phyloP scores from a whole-genome alignment of 495 filamentous ascomycete genomes.

The Lophiotrema nucula region DNA sequence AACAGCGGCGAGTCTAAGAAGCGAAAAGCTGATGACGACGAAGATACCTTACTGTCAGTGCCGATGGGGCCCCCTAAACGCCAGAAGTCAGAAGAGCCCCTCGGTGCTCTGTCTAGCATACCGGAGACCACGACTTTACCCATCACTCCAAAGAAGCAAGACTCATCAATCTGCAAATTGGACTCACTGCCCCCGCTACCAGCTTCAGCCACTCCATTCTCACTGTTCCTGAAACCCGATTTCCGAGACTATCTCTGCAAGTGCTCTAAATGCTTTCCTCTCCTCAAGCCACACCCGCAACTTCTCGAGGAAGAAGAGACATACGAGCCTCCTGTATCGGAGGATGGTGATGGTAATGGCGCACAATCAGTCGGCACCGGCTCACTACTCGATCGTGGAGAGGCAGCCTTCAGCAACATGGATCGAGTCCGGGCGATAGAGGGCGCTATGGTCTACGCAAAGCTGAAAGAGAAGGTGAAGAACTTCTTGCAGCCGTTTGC shows the following conservation, averaged over 20 bases:
- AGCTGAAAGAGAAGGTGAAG: conserved; percentile 90
- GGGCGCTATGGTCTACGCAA: conserved; percentile 95
- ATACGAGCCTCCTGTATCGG: conserved; percentile 85
- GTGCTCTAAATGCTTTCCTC: conserved; percentile 74
- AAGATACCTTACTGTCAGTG: conserved; percentile 9
- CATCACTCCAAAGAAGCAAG: conserved; percentile 37
- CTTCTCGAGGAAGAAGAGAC: conserved; percentile 90
- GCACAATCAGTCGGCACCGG: conserved; percentile 62
- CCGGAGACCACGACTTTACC: conserved; percentile 23
- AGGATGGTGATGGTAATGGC: conserved; percentile 48
- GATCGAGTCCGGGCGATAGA: conserved; percentile 93
- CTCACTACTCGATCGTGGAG: conserved; percentile 82
- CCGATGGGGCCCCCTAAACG: conserved; percentile 34
- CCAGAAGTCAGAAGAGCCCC: conserved; percentile 31
- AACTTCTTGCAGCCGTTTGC: conserved; percentile 90
- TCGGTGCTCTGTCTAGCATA: conserved; percentile 11
- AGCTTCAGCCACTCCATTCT: conserved; percentile 58
- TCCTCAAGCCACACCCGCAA: conserved; percentile 65
- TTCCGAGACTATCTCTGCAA: conserved; percentile 79
- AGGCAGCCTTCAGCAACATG: conserved; percentile 82
- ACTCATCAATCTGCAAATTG: conserved; percentile 45
- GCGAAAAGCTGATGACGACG: conserved; percentile 67
- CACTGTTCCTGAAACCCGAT: conserved; percentile 71
- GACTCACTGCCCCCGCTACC: conserved; percentile 46
- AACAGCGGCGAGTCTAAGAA: conserved; percentile 54